These are phyloP conservation scores for Plantago ovata DNA, from an alignment of 257 asterid species.

Conservation along the genomic window DNA sequence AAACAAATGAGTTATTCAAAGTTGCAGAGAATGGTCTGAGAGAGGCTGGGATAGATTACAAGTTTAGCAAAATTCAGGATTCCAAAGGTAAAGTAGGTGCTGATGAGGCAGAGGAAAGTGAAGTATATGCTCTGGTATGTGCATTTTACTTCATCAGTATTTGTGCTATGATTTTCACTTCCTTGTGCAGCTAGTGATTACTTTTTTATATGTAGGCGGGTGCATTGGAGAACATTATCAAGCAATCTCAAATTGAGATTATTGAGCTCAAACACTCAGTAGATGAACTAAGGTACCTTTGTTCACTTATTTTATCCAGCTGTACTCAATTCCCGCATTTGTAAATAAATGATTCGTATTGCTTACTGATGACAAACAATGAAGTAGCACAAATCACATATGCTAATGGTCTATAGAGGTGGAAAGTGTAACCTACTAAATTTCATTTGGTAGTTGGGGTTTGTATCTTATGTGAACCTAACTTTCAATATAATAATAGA, in stretches of 20 bases:
- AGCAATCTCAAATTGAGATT: constrained; percentile 96
- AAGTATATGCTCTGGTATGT: constrained; percentile 87
- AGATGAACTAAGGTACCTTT: constrained; percentile 78
- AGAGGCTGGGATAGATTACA: constrained; percentile 86
- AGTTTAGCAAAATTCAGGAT: constrained; percentile 50
- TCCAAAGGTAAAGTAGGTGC: constrained; percentile 41
- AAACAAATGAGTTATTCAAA: constrained; percentile 78
- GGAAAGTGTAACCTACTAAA: background rate
- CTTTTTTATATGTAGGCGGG: constrained; percentile 55
- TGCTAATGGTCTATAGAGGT: constrained; percentile 9
- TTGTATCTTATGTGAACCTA: background rate
- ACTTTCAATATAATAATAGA: constrained; percentile 1
- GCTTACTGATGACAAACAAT: constrained; percentile 7
- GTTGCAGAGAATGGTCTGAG: constrained; percentile 88
- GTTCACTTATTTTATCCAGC: constrained; percentile 9
- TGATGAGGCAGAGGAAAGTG: constrained; percentile 61
- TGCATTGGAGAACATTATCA: constrained; percentile 86
- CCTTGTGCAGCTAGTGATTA: constrained; percentile 22
- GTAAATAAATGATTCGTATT: background rate
- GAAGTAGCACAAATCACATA: constrained; percentile 1
- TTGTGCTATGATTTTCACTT: constrained; percentile 2
- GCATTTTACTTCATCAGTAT: constrained; percentile 7
- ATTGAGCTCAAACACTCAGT: constrained; percentile 88
- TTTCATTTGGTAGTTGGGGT: background rate
- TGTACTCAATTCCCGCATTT: background rate